Conservation (phyloP, 345 rosid species). For the Lepidium africanum region DNA sequence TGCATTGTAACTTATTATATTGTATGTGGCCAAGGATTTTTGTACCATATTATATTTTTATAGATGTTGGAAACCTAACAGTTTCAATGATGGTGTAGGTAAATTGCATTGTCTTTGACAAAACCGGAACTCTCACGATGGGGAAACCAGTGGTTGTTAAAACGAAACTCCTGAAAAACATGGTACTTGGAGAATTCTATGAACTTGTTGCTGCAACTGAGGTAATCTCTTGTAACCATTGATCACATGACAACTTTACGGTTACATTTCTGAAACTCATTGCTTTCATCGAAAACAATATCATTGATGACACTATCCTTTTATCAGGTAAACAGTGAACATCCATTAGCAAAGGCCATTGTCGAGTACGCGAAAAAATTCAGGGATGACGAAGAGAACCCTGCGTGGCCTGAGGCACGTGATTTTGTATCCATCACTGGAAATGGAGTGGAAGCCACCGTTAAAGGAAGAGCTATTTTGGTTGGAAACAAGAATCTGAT, state of each 20-base stretch:
- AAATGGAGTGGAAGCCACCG: conserved; percentile 75
- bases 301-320: neutral
- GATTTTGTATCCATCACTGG: conserved; percentile 76
- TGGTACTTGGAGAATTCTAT: conserved; percentile 69
- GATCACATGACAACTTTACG: neutral
- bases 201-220: conserved; percentile 82
- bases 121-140: conserved; percentile 91
- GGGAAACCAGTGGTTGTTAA: conserved; percentile 86
- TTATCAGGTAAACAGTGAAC: conserved; percentile 75
- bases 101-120: conserved; percentile 87
- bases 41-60: neutral
- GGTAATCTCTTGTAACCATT: conserved; percentile 32
- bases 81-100: conserved; percentile 38
- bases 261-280: neutral
- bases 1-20: neutral
- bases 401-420: conserved; percentile 72
- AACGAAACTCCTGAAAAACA: conserved; percentile 59
- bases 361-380: conserved; percentile 78
- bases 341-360: conserved; percentile 82
- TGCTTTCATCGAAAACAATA: neutral
- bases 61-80: neutral
- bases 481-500: conserved; percentile 83
- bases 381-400: conserved; percentile 68
- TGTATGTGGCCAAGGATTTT: neutral
- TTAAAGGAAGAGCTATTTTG: conserved; percentile 49